A percentile compares a stretch with the other conserved stretches of the same genome.
phyloP scores from a whole-genome alignment of 108 stramenopile genomes.

The Nitzschia palea region DNA sequence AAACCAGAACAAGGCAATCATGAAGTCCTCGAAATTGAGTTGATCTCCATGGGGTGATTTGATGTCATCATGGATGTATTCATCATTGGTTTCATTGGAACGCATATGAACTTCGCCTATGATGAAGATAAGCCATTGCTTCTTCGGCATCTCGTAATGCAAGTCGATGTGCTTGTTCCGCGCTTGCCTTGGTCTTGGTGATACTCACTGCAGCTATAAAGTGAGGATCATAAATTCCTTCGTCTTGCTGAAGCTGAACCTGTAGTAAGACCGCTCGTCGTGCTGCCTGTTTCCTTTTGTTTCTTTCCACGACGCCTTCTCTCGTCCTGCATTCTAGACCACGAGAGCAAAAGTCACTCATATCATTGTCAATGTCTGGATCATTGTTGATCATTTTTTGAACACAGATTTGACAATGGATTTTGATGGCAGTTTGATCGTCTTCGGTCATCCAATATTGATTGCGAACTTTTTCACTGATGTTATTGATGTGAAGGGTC shows the following conservation, averaged over 20 bases:
- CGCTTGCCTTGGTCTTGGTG: neutral
- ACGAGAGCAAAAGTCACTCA: neutral
- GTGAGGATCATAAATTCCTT: conserved; percentile 5
- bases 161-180: neutral
- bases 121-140: neutral
- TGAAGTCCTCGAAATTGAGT: too few relatives aligned
- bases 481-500: conserved; percentile 3
- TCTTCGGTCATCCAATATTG: conserved; percentile 4
- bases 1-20: too few relatives aligned
- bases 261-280: conserved; percentile 8
- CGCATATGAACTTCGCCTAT: too few relatives aligned
- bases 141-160: neutral
- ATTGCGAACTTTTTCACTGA: neutral
- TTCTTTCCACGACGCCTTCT: neutral
- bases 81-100: too few relatives aligned
- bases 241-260: conserved; percentile 1
- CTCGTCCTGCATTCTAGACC: conserved; percentile 6
- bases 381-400: neutral
- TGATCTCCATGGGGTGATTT: too few relatives aligned
- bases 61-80: too few relatives aligned
- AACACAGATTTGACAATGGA: neutral
- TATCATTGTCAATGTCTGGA: neutral
- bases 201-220: neutral
- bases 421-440: neutral
- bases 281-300: neutral